Evolutionary conservation across 371 early-diverging fungal species (phyloP), one percentile per base, ranked within the genome.

Genomic region (Mucor racemosus): DNA sequence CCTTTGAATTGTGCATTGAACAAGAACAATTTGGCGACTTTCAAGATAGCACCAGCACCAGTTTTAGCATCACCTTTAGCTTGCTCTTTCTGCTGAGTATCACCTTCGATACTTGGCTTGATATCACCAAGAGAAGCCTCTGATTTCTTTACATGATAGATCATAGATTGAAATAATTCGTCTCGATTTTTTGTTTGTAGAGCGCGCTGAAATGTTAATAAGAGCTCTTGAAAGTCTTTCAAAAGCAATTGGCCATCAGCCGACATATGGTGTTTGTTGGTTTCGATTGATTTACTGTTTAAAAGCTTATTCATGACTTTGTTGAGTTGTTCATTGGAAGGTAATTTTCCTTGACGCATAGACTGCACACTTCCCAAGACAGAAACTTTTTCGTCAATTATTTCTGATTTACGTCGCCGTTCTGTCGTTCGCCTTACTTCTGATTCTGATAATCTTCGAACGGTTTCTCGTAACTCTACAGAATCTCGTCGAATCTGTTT

Each of bases 91-190:
- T 13, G 50, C 3, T 21, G 50, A 11, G 7, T 13, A 26, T 21
- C 21, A 14, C 21, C 60, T 15, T 40, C 41, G 2, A 31, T 34
- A 10, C 15, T 19, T 4, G 35, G 35, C 4, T 26, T 36, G 10
- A 13, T 19, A 8, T 26, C 19, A 9, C 13, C 33, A 5, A 44
- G 14, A 7, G 64, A 11, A 2, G 17, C 57, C 31, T 64, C 65
- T 3, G 65, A 64, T n/a, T 39, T 41, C 1, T 17, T 33, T 14
- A 64, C 61, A 41, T 67, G 87, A 67, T 82, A 85, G 58, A 86
- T 67, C 58, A 89, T 80, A 44, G 83, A 77, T 61, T 89, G 90
- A 53, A 88, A 80, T 3, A 84, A 69, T 64, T 88, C 87, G 39
- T 87, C 83, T 42, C 67, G 67, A 65, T 89, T 89, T 68, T 86